Evolutionary conservation across 352 stramenopile genomes (phyloP), one percentile per base, ranked within the genome.

Genomic region (Globisporangium apiculatum): DNA sequence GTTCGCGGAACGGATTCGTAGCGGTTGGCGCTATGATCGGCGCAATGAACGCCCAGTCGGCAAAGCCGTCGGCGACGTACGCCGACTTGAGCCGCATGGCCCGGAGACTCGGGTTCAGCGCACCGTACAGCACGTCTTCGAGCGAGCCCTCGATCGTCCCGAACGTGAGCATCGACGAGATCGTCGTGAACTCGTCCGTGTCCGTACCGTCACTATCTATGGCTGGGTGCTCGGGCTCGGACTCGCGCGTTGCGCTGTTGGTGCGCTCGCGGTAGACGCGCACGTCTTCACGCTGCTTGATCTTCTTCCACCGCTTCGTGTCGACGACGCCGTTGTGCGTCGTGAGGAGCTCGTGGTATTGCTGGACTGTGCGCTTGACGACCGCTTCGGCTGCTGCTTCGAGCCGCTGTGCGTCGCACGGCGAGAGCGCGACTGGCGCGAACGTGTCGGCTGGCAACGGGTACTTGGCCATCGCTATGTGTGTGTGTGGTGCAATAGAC

Each of bases 51-150:
- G 66, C 63, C 56, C 66, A 71, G 58, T 87, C 75, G 11, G 79
- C 69, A 45, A 82, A 67, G 55, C 72, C 61, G 57, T 85, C 75
- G 10, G 76, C 63, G 36, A 82, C 65, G 60, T 83, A 80, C 7
- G 77, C 71, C 40, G 70, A 73, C 49, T 82, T 72, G 56, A 86
- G 71, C 55, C 73, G 69, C 73, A 83, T 79, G 46, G 61, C 64
- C 37, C 75, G 73, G 45, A 70, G 54, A 46, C 72, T 79, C 38
- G 67, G 69, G 17, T 18, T 52, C 31, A 51, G 24, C 10, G 57
- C 17, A 14, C 58, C 53, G 46, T 59, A 65, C 18, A 68, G 40
- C 42, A 60, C 48, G 31, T 68, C 62, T 18, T 68, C 58, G 2
- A 68, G 40, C 18, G 46, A 62, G 18, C 58, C 62, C 9, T 53